Evolutionary conservation across 257 asterid genomes (phyloP).

Genomic region (Apocynum venetum): DNA sequence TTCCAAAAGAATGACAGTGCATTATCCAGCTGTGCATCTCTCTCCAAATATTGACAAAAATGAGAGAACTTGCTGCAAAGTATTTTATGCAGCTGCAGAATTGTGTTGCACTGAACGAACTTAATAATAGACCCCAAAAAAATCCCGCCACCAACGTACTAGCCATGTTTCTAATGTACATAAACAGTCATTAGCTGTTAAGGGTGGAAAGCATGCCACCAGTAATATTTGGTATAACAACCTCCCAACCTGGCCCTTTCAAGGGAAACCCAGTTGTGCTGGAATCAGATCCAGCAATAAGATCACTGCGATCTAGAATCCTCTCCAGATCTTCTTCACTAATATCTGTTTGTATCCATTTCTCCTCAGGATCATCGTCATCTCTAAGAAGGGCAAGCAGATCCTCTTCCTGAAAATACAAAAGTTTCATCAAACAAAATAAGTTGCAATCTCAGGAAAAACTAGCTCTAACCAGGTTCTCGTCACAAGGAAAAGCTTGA

Average conservation of each 20-base stretch:
- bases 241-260: constrained; percentile 99
- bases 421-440: constrained; percentile 2
- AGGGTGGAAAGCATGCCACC: constrained; percentile 90
- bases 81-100: not conserved
- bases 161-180: not conserved
- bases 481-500: not conserved
- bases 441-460: not conserved
- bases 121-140: not conserved
- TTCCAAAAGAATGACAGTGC: not conserved
- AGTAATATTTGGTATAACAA: constrained; percentile 63
- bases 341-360: constrained; percentile 78
- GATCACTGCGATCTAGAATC: constrained; percentile 80
- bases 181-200: constrained; percentile 35
- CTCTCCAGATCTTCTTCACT: constrained; percentile 71
- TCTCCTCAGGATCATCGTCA: constrained; percentile 65
- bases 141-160: too few relatives aligned
- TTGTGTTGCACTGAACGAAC: not conserved
- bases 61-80: constrained; percentile 9
- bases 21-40: not conserved
- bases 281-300: constrained; percentile 23
- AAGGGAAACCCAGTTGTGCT: constrained; percentile 38
- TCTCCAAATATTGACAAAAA: constrained; percentile 18
- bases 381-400: constrained; percentile 69
- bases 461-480: not conserved
- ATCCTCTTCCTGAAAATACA: constrained; percentile 67